Evolutionary conservation across 805 yeast genomes (phyloP), one percentile per base, ranked within the genome.

Genomic region (Jamesozyma hellenica): DNA sequence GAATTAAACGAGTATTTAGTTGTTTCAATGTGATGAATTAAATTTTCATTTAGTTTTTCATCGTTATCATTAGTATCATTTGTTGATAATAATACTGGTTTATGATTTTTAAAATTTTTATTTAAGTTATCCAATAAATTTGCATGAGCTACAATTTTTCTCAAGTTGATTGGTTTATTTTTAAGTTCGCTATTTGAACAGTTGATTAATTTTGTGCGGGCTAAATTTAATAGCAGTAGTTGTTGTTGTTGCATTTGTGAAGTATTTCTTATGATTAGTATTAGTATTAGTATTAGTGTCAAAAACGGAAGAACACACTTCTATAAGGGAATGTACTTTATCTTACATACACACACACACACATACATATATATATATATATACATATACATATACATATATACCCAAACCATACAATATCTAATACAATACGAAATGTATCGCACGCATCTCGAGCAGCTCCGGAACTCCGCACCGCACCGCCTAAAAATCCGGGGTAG

Each of bases 101-200:
- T 5, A 21, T 21, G 8, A 21, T 21, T 21, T 21, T 21, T 8
- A 8, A 21, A 21, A 21, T 21, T 14, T 31, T 17, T 7, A 12
- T 82, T 49, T 8, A 58, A 34, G 16, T 47, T 48, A 39, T 60
- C 64, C 25, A 58, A 41, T 31, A 60, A 37, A 42, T 58, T 57
- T 1, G 64, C 63, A 40, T 60, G 64, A 3, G 60, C 63, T 1
- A 60, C 60, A 13, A 60, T 37, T 6, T 52, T 47, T 19, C 64
- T 42, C 17, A 58, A 40, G 19, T 60, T 48, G 28, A 45, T 45
- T 23, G 56, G 58, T 34, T 45, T 48, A 33, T 46, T 52, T 21
- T 34, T 39, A 27, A 40, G 35, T 25, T 35, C 45, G 18, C 16
- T 19, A 13, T 39, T 40, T 3, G 54, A 56, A 36, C 53, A 49